These are phyloP conservation scores for Pythium graminicola DNA, from an alignment of 352 stramenopile genomes.

Conservation along the genomic window DNA sequence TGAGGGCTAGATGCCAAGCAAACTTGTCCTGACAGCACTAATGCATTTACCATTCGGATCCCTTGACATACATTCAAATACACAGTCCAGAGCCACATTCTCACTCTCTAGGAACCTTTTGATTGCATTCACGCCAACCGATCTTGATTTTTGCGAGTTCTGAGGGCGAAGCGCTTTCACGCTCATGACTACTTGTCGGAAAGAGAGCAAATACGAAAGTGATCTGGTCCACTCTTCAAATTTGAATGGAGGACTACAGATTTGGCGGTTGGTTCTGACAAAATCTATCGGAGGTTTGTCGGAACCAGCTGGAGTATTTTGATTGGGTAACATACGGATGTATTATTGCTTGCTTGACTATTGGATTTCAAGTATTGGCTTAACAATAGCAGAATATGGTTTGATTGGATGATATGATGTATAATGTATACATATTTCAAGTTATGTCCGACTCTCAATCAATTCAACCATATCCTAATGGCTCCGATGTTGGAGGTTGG, in stretches of 20 bases:
- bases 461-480: no score
- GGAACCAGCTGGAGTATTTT: no score
- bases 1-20: slow-evolving; percentile 12
- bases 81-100: slow-evolving; percentile 19
- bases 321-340: no score
- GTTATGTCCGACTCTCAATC: no score
- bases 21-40: slow-evolving; percentile 10
- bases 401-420: no score
- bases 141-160: slow-evolving; percentile 1
- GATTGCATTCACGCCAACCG: slow-evolving; percentile 17
- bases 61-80: slow-evolving; percentile 14
- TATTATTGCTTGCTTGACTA: no score
- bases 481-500: no score
- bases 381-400: no score
- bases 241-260: background rate
- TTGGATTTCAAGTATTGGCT: no score
- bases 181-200: background rate
- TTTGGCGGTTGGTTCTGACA: background rate
- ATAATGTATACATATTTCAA: no score
- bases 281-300: background rate
- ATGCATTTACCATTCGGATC: slow-evolving; percentile 10
- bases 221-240: background rate
- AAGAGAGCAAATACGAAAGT: background rate
- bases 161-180: slow-evolving; percentile 1
- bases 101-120: slow-evolving; percentile 17